Conservation (phyloP, 345 rosid species). For the Pistacia atlantica region DNA sequence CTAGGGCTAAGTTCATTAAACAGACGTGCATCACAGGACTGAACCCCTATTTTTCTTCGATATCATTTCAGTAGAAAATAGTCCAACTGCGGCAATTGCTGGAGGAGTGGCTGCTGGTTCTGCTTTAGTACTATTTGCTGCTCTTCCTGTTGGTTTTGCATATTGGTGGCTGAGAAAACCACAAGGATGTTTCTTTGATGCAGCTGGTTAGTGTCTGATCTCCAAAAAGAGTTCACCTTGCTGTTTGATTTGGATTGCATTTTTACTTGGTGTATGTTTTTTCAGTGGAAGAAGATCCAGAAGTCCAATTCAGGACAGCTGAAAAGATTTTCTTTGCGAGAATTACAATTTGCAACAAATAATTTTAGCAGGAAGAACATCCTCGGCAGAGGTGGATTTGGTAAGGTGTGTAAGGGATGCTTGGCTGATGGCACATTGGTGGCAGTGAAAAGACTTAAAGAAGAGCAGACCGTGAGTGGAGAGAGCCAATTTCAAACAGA, state of each 20-base stretch:
- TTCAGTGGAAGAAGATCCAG: conserved; percentile 28
- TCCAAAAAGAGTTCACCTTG: neutral
- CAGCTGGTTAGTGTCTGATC: conserved; percentile 7
- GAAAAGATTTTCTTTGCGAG: no score
- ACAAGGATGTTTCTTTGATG: conserved; percentile 23
- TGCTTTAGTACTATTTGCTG: conserved; percentile 27
- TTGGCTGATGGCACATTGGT: no score
- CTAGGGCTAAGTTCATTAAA: neutral
- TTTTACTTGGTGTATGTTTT: neutral
- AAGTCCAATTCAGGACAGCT: no score
- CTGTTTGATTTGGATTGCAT: neutral
- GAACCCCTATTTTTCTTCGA: neutral
- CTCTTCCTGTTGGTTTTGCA: conserved; percentile 21
- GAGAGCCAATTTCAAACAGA: no score
- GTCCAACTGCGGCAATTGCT: conserved; percentile 20
- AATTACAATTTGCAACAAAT: no score
- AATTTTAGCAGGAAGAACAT: no score
- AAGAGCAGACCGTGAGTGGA: no score
- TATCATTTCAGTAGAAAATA: conserved; percentile 13
- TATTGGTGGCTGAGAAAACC: conserved; percentile 24
- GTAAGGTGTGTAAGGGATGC: no score
- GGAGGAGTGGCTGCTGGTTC: conserved; percentile 27
- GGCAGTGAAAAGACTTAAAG: no score
- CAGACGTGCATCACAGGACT: neutral
- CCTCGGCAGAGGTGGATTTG: no score